These are phyloP conservation scores for Pelargonium nanum DNA, from an alignment of 345 rosid species.

Conservation along the genomic window DNA sequence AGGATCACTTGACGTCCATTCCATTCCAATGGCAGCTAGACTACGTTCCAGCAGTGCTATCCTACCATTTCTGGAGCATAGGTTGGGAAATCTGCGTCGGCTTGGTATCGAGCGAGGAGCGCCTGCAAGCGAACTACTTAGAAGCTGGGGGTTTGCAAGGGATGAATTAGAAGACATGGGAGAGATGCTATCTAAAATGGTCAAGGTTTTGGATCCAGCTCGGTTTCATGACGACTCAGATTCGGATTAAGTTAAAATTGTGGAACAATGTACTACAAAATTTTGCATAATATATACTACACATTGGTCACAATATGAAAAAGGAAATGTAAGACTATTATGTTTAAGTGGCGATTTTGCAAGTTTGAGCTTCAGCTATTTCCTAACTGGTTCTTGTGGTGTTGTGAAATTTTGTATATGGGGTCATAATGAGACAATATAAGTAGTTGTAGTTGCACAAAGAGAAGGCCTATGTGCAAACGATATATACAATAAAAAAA, in stretches of 20 bases:
- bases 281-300: no score
- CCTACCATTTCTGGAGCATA: conserved; percentile 57
- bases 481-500: no score
- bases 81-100: conserved; percentile 42
- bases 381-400: no score
- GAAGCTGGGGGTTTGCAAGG: conserved; percentile 75
- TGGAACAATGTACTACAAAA: no score
- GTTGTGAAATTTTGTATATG: no score
- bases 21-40: conserved; percentile 63
- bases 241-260: conserved; percentile 38
- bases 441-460: no score
- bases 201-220: conserved; percentile 30
- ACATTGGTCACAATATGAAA: no score
- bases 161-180: conserved; percentile 73
- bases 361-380: no score
- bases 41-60: conserved; percentile 57
- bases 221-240: conserved; percentile 32
- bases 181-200: conserved; percentile 60
- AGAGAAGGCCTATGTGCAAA: no score
- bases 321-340: no score
- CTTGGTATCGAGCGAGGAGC: conserved; percentile 58
- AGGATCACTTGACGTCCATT: conserved; percentile 71
- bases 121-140: conserved; percentile 47
- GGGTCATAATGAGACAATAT: no score
- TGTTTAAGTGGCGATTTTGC: no score